Base-by-base conservation (phyloP, 2,329 filamentous ascomycete species). In the Colletotrichum abscissum region DNA sequence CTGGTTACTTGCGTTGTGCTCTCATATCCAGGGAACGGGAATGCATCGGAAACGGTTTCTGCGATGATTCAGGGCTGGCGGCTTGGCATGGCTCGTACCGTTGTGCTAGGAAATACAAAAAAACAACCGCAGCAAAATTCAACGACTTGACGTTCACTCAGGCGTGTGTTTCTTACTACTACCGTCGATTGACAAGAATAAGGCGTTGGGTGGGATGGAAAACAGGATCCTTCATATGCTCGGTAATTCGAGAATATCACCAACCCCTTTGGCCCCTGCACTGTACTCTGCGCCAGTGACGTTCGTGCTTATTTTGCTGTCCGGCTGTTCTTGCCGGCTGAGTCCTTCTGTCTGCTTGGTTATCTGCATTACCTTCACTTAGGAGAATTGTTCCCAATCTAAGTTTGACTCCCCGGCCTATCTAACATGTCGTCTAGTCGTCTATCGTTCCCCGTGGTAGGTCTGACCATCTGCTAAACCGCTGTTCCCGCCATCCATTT, bases 31-130 rank as follows among this genome's bases (percentile, higher is more conserved):
- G 74, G 70, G 67, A 72, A 73, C 66, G 71, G 71, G 66, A 73
- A 71, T 74, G 71, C 74, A 75, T 75, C 74, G 67, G 74, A 72
- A 73, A 75, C 67, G 71, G 74, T 74, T 74, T 74, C 63, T 74
- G 72, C 67, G 72, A 75, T 71, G 72, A 63, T 63, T 72, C 74
- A 60, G 74, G 65, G 65, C 71, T 74, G 73, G 73, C 74, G 72
- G 67, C 74, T 58, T 74, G 72, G 71, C 74, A 75, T 65, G 71
- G 71, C 71, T 59, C 67, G 71, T 73, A 70, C 67, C 71, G 72
- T 74, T 67, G 63, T 74, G 72, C 74, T 75, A 74, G 67, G 72
- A 73, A 75, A 74, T 69, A 73, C 66, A 65, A 73, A 64, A 60
- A 70, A 69, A 69, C 68, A 69, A 38, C 42, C 67, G 73, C 73